Conservation (phyloP, 2,329 filamentous ascomycete genomes). For the Xylariaceae sp. region DNA sequence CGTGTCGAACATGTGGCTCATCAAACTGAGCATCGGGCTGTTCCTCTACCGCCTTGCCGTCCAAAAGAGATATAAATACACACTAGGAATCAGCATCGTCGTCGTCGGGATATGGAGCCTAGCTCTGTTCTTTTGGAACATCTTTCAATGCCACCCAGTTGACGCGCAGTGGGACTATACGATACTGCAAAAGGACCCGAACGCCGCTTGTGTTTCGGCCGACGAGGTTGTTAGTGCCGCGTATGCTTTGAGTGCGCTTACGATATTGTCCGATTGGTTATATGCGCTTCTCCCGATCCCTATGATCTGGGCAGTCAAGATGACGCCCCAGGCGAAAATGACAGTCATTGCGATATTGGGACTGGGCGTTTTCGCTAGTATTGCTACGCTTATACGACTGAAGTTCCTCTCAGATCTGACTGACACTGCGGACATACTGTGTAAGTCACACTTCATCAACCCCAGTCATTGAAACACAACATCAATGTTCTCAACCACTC, state of each 20-base stretch:
- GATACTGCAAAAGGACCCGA: constrained; percentile 32
- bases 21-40: constrained; percentile 53
- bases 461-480: background rate
- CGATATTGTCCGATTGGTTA: constrained; percentile 51
- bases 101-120: constrained; percentile 45
- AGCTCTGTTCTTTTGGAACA: constrained; percentile 49
- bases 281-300: constrained; percentile 52
- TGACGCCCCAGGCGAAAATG: constrained; percentile 48
- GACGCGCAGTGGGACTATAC: constrained; percentile 51
- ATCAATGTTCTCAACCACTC: background rate
- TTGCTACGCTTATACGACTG: constrained; percentile 51
- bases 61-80: constrained; percentile 44
- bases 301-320: constrained; percentile 52
- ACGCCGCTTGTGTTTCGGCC: constrained; percentile 40
- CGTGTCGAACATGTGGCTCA: constrained; percentile 51
- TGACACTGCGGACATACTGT: constrained; percentile 44
- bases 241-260: constrained; percentile 50
- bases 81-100: constrained; percentile 42
- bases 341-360: constrained; percentile 48
- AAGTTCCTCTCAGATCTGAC: constrained; percentile 45
- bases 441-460: constrained; percentile 33
- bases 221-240: constrained; percentile 44
- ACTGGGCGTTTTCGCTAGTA: constrained; percentile 50
- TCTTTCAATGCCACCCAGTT: constrained; percentile 44
- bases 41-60: constrained; percentile 48